Evolutionary conservation across 345 rosid genomes (phyloP), one percentile per base, ranked within the genome.

Genomic region (Trapa bicornis): DNA sequence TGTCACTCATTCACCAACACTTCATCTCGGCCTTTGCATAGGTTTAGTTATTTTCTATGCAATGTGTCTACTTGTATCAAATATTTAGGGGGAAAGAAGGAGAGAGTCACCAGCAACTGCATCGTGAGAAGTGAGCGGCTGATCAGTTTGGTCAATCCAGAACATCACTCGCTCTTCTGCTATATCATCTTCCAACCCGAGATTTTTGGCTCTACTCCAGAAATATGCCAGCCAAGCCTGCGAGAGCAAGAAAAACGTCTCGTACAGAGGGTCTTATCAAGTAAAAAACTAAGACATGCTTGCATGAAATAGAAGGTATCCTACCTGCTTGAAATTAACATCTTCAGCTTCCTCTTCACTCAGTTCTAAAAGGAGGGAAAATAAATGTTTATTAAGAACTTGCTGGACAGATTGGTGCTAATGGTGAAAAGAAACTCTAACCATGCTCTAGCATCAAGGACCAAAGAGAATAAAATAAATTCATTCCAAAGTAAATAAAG

Each of bases 211-310:
- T 84, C 96, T 77, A 78, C 88, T 82, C 98, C 98, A 93, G 53
- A 87, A 88, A 68, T 87, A 90, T 47, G 81, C 60, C 65, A 90
- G 87, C 98, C 97, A 90, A 0, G 98, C 97, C 96, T 93, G 75
- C 41, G 39, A 45, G 10, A 37, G 72, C 32, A 54, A 12, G 32
- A 41, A 41, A 41, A 41, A 3, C 43, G 7, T 41, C 60, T n/a
- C 8, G 11, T 1, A 17, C 11, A 16, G 60, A 6, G n/a, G 22
- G 11, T n/a, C 29, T 54, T 16, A 33, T 54, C 60, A n/a, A 54
- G 33, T 54, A 54, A 54, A 5, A n/a, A 54, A 45, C 48, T 8
- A 8, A 42, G 48, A 45, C 48, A 45, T 45, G 48, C 48, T 45
- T 50, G 22, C 54, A 50, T 5, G n/a, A 29, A n/a, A 22, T 1